These are phyloP conservation scores for Hymenoscyphus occultus DNA, from an alignment of 2,329 filamentous ascomycete species.

Conservation along the genomic window DNA sequence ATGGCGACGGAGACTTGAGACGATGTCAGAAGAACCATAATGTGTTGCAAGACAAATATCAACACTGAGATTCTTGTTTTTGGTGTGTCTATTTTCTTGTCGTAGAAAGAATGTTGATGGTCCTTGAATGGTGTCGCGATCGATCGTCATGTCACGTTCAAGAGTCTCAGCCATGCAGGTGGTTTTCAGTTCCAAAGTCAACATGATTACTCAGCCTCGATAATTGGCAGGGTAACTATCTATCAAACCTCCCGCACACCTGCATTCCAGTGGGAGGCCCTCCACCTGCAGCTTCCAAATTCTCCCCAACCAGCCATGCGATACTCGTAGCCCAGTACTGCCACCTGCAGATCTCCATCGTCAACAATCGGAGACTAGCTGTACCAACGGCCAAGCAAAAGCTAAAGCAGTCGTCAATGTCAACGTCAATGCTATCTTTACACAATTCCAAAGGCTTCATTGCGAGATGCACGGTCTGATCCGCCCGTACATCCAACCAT, in stretches of 20 bases:
- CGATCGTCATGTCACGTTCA: background rate
- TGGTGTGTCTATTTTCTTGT: background rate
- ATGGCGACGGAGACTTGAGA: conserved; percentile 68
- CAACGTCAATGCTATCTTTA: background rate
- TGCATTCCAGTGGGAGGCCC: too few species aligned
- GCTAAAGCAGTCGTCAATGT: too few species aligned
- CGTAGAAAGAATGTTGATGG: background rate
- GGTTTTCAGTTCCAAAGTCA: background rate
- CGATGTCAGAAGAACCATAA: conserved; percentile 56
- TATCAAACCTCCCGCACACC: background rate
- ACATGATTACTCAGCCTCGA: background rate
- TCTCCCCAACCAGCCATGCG: too few species aligned
- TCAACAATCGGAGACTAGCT: too few species aligned
- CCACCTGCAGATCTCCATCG: too few species aligned
- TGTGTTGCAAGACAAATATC: background rate
- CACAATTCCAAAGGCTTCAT: background rate
- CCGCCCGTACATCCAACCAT: too few species aligned
- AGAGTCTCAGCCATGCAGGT: too few species aligned
- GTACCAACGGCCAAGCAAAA: too few species aligned
- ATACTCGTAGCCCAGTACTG: too few species aligned
- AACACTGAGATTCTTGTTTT: too few species aligned
- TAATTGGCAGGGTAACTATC: background rate
- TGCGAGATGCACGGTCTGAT: background rate
- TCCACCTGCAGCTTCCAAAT: too few species aligned
- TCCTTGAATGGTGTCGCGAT: background rate